Conservation (phyloP, 78 protist genomes). For the Neovahlkampfia damariscottae region DNA sequence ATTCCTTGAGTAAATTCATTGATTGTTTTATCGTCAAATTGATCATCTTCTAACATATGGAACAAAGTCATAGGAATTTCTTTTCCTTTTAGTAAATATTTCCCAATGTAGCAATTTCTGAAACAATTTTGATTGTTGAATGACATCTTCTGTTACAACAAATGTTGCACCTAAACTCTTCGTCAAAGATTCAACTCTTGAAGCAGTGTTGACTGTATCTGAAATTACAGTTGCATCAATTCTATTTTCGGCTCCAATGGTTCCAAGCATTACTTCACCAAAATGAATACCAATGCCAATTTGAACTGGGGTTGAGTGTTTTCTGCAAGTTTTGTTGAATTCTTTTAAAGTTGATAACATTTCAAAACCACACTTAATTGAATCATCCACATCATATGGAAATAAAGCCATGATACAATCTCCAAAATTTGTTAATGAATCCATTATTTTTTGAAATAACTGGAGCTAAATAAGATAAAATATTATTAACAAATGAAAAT, state of each 20-base stretch:
- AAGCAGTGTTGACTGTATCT: slow-evolving; percentile 30
- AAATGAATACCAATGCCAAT: slow-evolving; percentile 34
- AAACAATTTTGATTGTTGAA: too few relatives aligned
- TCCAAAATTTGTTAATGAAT: slow-evolving; percentile 30
- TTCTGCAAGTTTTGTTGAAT: too few relatives aligned
- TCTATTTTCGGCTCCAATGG: slow-evolving; percentile 17
- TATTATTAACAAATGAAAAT: too few relatives aligned
- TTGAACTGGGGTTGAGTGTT: not conserved
- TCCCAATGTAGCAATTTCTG: too few relatives aligned
- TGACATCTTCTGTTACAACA: not conserved
- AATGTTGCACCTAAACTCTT: not conserved
- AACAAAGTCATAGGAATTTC: too few relatives aligned
- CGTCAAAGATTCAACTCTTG: slow-evolving; percentile 21
- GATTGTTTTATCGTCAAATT: too few relatives aligned
- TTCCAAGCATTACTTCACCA: slow-evolving; percentile 29
- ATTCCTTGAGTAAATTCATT: too few relatives aligned
- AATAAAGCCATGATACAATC: slow-evolving; percentile 23
- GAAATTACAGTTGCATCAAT: slow-evolving; percentile 31
- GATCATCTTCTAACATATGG: too few relatives aligned
- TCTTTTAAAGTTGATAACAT: not conserved
- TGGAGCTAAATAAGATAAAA: too few relatives aligned
- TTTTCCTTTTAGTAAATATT: too few relatives aligned
- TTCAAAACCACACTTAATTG: not conserved
- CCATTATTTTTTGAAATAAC: too few relatives aligned
- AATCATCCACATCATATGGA: slow-evolving; percentile 2